Percentiles rank a stretch among this genome's conserved stretches.
Evolutionary conservation across 2,329 filamentous ascomycete genomes (phyloP).

Genomic region (Tolypocladium pustulatum): DNA sequence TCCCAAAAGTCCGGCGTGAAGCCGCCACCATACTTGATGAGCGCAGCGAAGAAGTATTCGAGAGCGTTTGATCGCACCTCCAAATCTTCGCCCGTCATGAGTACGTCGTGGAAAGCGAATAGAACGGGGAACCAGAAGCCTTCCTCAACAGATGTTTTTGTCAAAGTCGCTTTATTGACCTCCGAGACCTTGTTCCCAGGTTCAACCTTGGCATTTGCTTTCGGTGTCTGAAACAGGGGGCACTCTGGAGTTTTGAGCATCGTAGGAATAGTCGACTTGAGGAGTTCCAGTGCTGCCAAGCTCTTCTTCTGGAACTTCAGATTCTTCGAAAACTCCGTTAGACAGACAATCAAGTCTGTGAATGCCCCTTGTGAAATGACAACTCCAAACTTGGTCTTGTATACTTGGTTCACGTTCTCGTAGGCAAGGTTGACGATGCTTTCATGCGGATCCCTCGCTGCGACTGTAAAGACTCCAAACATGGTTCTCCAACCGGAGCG

Average conservation of each 20-base stretch:
- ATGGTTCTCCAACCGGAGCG: conserved; percentile 97
- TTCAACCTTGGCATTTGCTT: conserved; percentile 26
- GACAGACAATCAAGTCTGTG: conserved; percentile 86
- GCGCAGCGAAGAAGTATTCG: conserved; percentile 91
- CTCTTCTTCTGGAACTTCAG: conserved; percentile 98
- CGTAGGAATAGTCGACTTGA: conserved; percentile 86
- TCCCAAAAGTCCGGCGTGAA: conserved; percentile 98
- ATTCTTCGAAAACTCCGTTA: conserved; percentile 99
- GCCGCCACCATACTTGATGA: conserved; percentile 80
- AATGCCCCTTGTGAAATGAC: conserved; percentile 96
- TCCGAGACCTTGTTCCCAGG: conserved; percentile 32
- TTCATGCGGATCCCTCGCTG: conserved; percentile 86
- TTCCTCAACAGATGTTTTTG: conserved; percentile 82
- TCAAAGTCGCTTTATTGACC: conserved; percentile 44
- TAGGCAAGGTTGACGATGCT: conserved; percentile 94
- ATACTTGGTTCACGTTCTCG: conserved; percentile 92
- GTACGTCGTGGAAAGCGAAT: conserved; percentile 95
- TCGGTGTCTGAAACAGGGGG: conserved; percentile 61
- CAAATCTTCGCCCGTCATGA: conserved; percentile 98
- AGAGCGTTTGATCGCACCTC: conserved; percentile 87
- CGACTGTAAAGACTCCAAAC: conserved; percentile 97
- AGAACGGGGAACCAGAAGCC: conserved; percentile 98
- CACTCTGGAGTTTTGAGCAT: conserved; percentile 97
- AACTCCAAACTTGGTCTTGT: conserved; percentile 88
- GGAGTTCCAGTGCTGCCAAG: conserved; percentile 83